Conservation (phyloP, 2,329 filamentous ascomycete genomes). For the Exophiala xenobiotica region DNA sequence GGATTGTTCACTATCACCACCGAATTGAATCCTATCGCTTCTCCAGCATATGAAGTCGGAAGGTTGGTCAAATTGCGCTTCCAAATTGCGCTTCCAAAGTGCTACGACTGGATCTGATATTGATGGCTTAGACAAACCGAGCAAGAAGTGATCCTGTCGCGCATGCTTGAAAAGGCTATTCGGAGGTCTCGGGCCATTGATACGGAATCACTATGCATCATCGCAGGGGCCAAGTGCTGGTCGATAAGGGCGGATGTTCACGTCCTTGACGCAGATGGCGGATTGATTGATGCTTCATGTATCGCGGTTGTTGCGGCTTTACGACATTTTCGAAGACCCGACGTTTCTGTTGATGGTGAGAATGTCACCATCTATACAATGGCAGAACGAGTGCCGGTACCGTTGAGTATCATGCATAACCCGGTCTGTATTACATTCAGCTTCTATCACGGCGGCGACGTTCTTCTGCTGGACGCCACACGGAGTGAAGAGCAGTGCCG, state of each 20-base stretch:
- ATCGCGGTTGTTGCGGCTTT: conserved; percentile 84
- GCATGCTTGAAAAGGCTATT: conserved; percentile 89
- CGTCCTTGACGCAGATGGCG: conserved; percentile 86
- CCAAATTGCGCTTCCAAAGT: too few species aligned
- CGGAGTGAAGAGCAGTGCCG: conserved; percentile 53
- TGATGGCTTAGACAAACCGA: conserved; percentile 64
- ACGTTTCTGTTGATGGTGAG: conserved; percentile 82
- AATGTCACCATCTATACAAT: conserved; percentile 79
- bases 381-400: conserved; percentile 84
- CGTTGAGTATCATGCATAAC: conserved; percentile 85
- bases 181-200: conserved; percentile 89
- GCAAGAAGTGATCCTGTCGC: conserved; percentile 79
- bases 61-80: conserved; percentile 58
- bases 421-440: conserved; percentile 89
- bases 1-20: conserved; percentile 90
- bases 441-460: conserved; percentile 61
- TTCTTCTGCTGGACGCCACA: conserved; percentile 47
- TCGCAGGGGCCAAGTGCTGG: conserved; percentile 90
- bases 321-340: conserved; percentile 86
- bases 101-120: conserved; percentile 12
- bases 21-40: conserved; percentile 89
- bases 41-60: conserved; percentile 83
- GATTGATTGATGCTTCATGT: conserved; percentile 81
- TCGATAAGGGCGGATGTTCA: conserved; percentile 88
- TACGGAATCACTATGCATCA: conserved; percentile 90